These are phyloP conservation scores for Chlamydomonas eustigma DNA, from an alignment of 139 green algal genomes.

Conservation along the genomic window DNA sequence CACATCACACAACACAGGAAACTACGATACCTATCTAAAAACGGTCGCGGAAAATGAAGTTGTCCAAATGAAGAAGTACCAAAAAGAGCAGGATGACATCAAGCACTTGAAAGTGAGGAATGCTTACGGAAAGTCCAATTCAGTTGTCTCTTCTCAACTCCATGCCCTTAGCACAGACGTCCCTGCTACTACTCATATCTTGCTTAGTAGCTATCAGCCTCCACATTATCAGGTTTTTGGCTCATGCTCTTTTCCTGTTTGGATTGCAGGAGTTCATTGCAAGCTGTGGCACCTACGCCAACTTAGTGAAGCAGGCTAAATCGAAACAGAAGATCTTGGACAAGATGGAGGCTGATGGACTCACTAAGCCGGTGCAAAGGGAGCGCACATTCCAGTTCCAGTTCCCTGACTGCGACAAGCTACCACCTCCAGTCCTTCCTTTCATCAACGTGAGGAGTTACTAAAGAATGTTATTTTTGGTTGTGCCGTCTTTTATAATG, in stretches of 20 bases:
- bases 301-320: conserved; percentile 77
- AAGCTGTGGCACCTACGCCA: conserved; percentile 61
- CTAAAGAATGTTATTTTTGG: no score
- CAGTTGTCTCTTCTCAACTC: no score
- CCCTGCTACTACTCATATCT: no score
- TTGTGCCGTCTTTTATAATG: no score
- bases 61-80: conserved; percentile 95
- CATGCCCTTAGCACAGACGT: no score
- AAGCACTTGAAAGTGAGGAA: conserved; percentile 54
- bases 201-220: no score
- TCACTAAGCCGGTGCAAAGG: conserved; percentile 57
- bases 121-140: no score
- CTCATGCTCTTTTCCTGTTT: no score
- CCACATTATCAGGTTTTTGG: no score
- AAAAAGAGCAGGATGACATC: conserved; percentile 77
- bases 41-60: conserved; percentile 82
- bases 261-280: conserved; percentile 66
- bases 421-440: conserved; percentile 74
- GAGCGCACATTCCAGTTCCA: conserved; percentile 63
- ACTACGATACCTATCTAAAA: conserved; percentile 85
- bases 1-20: conserved; percentile 25
- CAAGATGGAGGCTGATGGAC: conserved; percentile 26
- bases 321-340: conserved; percentile 68
- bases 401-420: conserved; percentile 70
- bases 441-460: conserved; percentile 42